Conservation (phyloP, 352 stramenopile species). For the Hyaloperonospora arabidopsidis region DNA sequence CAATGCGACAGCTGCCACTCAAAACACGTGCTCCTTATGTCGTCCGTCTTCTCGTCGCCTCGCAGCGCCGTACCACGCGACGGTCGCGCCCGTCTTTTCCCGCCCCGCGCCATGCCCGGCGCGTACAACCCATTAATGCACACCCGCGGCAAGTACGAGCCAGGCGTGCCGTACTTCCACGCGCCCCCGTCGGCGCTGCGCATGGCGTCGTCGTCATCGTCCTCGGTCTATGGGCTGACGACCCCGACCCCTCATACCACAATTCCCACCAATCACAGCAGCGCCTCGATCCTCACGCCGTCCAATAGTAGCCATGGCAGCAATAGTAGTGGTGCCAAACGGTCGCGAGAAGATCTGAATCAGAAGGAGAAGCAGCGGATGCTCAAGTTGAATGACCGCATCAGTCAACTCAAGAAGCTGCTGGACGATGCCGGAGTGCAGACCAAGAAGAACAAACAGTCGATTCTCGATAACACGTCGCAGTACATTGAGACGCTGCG, state of each 20-base stretch:
- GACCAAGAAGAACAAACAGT: constrained; percentile 79
- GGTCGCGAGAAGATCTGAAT: constrained; percentile 74
- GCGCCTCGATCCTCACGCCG: constrained; percentile 29
- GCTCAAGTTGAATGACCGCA: constrained; percentile 85
- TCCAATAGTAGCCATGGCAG: constrained; percentile 4
- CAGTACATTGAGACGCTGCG: constrained; percentile 70
- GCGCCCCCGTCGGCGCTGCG: constrained; percentile 33
- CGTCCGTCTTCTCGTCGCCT: no score
- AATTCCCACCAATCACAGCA: constrained; percentile 37
- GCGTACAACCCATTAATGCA: constrained; percentile 43
- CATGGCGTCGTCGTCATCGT: constrained; percentile 47
- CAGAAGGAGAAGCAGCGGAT: constrained; percentile 86
- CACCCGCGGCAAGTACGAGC: constrained; percentile 33
- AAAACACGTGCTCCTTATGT: no score
- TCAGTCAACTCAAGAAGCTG: constrained; percentile 65
- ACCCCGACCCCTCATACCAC: constrained; percentile 20
- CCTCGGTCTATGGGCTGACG: constrained; percentile 21
- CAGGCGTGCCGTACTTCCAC: constrained; percentile 31
- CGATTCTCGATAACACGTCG: constrained; percentile 54
- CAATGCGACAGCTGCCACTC: no score
- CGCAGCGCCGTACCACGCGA: constrained; percentile 8
- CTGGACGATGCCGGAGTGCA: constrained; percentile 57
- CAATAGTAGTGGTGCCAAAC: constrained; percentile 25
- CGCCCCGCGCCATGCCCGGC: constrained; percentile 19
- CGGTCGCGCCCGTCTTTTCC: constrained; percentile 51